Base-by-base conservation (phyloP, 164 flowering plant genomes). In the Liquidambar formosana region DNA sequence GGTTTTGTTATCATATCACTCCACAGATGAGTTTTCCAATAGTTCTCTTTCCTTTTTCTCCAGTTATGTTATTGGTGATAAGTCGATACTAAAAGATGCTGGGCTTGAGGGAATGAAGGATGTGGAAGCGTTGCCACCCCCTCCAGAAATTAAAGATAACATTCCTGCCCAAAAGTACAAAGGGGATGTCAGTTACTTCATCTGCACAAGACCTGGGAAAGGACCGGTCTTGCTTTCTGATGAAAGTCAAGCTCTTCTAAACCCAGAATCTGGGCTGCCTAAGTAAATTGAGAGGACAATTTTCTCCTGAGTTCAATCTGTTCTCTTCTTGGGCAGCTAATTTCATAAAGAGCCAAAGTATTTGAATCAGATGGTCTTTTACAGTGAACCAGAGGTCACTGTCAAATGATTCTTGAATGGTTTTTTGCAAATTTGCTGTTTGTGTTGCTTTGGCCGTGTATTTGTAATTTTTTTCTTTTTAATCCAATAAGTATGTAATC, bases 161-260 rank as follows among this genome's bases (percentile, higher is more conserved):
- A 23, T 60, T 51, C 70, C 83, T 10, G 44, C 80, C n/a, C 84
- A 82, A 69, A 85, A 76, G 73, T 68, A 56, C 67, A 78, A 27
- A 25, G 97, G 97, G 16, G 95, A 88, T 54, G 95, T 91, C 49
- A 89, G 88, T 69, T 93, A 96, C 60, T 96, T 95, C 79, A 93
- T 96, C 79, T 93, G 96, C 78, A 93, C 99, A 33, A 88, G 83
- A 75, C 96, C 91, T 54, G 99, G 99, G 45, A 80, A 78, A 77
- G 99, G 99, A 41, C 99, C 99, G 4, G 79, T 81, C 27, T 56
- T 90, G 73, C 82, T 90, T 12, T 57, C 80, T 10, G 90, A 88
- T 71, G 87, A 85, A 61, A 78, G 74, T 25, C 82, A 75, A 57
- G 84, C 92, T 65, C 99, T 96, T 75, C 84, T 96, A n/a, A 69